Base-by-base conservation (phyloP, 257 asterid genomes). In the Solanum habrochaites region DNA sequence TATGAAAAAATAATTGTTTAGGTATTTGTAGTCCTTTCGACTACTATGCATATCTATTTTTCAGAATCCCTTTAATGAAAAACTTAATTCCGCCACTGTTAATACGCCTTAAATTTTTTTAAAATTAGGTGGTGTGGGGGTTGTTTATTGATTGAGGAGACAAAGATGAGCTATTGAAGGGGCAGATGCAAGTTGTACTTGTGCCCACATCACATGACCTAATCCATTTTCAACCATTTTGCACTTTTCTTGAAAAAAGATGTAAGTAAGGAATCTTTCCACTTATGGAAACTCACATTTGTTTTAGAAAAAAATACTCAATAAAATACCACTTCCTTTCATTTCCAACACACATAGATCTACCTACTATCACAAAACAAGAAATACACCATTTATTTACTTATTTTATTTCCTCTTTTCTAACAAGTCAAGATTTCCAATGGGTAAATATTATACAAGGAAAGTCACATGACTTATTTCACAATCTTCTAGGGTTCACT, bases 251-350 rank as follows among this genome's bases (percentile, higher is more conserved):
- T 20, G 80, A 87, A 85, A 90, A 90, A 83, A 70, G 87, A 45
- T 78, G 88, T 29, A 58, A 23, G 43, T 23, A 74, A 69, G 58
- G 90, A 88, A 88, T 90, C 92, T 90, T 90, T 86, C 92, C 83
- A 73, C 49, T 86, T 90, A 52, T 83, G 90, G 92, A 88, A 90
- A 84, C 75, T 87, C 89, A 74, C 75, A 88, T 83, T 71, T 58
- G 16, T 31, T 66, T 42, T 9, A 16, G 10, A 40, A 21, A 40
- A 21, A 18, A 32, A 27, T 58, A 23, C 60, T 27, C 25, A 25
- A 64, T 8, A 39, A 39, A 83, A 20, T 23, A 29, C 85, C 62
- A 49, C 42, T 49, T 43, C 32, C 90, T 83, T 86, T 86, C 89
- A 86, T 83, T 88, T 60, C 88, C 89, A 64, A 64, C 72, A 74